Evolutionary conservation across 129 eudicot species (phyloP).

Genomic region (Saposhnikovia divaricata): DNA sequence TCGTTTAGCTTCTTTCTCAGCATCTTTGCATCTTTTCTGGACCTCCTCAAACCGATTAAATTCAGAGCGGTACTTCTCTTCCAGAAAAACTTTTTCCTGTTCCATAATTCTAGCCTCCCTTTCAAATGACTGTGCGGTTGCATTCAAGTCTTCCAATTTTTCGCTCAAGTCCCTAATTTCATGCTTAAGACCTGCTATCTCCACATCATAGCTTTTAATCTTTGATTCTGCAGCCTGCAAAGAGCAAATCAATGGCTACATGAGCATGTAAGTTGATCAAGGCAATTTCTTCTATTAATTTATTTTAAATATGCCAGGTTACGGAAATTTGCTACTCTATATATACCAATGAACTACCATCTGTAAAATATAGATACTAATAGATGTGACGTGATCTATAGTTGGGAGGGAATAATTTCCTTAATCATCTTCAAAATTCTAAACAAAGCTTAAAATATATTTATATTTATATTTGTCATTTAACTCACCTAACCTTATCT

Average conservation of each 20-base stretch:
- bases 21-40: too few relatives aligned
- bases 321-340: background rate
- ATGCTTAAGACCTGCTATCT: constrained; percentile 49
- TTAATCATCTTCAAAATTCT: too few relatives aligned
- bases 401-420: background rate
- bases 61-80: too few relatives aligned
- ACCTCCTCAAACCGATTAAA: too few relatives aligned
- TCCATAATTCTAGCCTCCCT: too few relatives aligned
- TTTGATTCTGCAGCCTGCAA: constrained; percentile 84
- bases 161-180: constrained; percentile 56
- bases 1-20: too few relatives aligned
- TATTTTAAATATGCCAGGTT: background rate
- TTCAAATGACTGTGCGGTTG: too few relatives aligned
- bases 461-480: too few relatives aligned
- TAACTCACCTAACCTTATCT: background rate
- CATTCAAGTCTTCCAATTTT: constrained; percentile 52
- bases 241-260: background rate
- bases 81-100: too few relatives aligned
- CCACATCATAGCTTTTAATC: constrained; percentile 62
- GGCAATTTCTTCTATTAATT: background rate
- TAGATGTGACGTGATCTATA: background rate
- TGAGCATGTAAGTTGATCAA: background rate
- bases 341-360: background rate
- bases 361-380: background rate
- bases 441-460: background rate